Evolutionary conservation across 164 flowering plant genomes (phyloP).

Genomic region (Saururus chinensis): DNA sequence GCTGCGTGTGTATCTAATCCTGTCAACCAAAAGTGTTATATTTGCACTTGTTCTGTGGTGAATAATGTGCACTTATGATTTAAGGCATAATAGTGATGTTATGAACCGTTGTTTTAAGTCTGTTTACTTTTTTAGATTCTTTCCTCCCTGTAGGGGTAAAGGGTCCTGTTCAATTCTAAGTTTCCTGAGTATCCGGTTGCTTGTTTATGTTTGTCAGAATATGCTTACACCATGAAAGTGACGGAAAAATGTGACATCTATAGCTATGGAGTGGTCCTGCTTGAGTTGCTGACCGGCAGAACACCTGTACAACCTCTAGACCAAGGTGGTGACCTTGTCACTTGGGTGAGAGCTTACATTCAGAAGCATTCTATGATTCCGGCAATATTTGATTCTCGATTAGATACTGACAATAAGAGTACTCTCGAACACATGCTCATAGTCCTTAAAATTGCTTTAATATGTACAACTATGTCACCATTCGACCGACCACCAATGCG

Average conservation of each 20-base stretch:
- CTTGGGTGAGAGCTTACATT: slow-evolving; percentile 52
- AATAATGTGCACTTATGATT: background rate
- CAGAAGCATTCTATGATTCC: slow-evolving; percentile 44
- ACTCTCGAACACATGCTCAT: slow-evolving; percentile 61
- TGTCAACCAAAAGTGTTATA: no score
- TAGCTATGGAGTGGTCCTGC: slow-evolving; percentile 89
- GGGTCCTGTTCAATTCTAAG: background rate
- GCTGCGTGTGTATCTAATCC: no score
- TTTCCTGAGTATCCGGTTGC: background rate
- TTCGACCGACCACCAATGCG: slow-evolving; percentile 88
- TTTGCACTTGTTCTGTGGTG: background rate
- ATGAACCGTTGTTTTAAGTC: background rate
- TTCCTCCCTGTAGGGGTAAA: background rate
- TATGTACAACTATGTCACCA: slow-evolving; percentile 75
- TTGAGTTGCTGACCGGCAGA: slow-evolving; percentile 87
- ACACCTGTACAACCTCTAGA: slow-evolving; percentile 88
- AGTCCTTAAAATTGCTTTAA: slow-evolving; percentile 66
- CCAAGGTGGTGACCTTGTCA: slow-evolving; percentile 85
- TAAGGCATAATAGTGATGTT: background rate
- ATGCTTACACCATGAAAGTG: slow-evolving; percentile 96
- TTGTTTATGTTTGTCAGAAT: slow-evolving; percentile 38
- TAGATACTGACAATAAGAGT: slow-evolving; percentile 34
- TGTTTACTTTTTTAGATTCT: no score
- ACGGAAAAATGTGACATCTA: slow-evolving; percentile 92
- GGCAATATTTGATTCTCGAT: slow-evolving; percentile 56